phyloP scores from a whole-genome alignment of 2,329 filamentous ascomycete species.

The Aureobasidium sp. region DNA sequence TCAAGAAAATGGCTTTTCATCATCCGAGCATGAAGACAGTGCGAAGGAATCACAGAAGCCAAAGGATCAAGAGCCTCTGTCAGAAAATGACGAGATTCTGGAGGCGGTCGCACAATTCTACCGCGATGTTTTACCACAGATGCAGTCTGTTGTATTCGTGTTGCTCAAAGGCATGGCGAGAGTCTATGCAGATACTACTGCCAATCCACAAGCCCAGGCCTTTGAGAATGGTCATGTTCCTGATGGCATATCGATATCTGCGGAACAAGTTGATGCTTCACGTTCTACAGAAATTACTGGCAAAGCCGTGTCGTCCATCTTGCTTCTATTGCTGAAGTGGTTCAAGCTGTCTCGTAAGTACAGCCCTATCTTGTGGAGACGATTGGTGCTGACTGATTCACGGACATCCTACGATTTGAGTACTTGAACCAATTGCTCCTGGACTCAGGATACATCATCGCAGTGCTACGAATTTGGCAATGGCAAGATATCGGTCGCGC shows the following conservation, averaged over 20 bases:
- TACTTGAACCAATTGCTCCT: conserved; percentile 88
- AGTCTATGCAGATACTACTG: conserved; percentile 31
- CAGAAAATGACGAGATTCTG: not conserved
- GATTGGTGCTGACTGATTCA: not conserved
- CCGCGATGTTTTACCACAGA: conserved; percentile 69
- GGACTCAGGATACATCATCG: conserved; percentile 88
- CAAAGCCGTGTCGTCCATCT: conserved; percentile 84
- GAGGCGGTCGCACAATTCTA: conserved; percentile 30
- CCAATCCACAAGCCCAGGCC: conserved; percentile 21
- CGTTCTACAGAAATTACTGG: conserved; percentile 79
- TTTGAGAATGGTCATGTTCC: conserved; percentile 29
- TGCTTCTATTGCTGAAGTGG: conserved; percentile 91
- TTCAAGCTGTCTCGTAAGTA: conserved; percentile 83
- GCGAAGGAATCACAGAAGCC: not conserved
- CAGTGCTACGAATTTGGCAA: conserved; percentile 88
- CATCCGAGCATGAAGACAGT: not conserved
- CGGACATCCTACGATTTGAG: conserved; percentile 91
- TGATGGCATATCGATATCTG: conserved; percentile 28
- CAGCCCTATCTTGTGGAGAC: not conserved
- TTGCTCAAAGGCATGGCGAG: conserved; percentile 79
- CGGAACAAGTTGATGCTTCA: conserved; percentile 73
- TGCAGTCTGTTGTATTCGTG: conserved; percentile 91
- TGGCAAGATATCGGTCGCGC: conserved; percentile 89
- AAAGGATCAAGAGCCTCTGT: not conserved
- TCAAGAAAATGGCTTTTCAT: not conserved